Base-by-base conservation (phyloP, 192 early-diverging fungal genomes). In the Globomyces pollinis-pini region DNA sequence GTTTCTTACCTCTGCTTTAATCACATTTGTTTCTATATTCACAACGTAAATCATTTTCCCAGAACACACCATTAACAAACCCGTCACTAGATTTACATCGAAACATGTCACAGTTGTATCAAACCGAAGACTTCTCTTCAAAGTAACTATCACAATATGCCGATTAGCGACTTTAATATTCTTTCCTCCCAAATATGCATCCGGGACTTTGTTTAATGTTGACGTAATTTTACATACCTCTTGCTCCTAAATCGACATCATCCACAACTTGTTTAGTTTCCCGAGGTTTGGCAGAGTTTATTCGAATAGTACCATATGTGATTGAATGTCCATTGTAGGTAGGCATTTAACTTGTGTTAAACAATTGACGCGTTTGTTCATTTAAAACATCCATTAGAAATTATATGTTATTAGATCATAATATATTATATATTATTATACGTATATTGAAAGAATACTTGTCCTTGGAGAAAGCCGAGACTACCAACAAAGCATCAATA, bases 101-200 rank as follows among this genome's bases (percentile, higher is more conserved):
- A 83, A 72, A 23, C 60, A 61, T 0, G 64, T 31, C 32, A 83
- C 69, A 2, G 57, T 28, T 15, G 66, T 43, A 44, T 83, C 80
- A 23, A 83, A 50, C 6, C 71, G 69, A 15, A 83, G 58, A 31
- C 69, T 69, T 54, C 72, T 60, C 28, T 73, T 67, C 7, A 83
- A 64, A 0, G 69, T 65, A 23, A 71, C 66, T 6, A 67, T 64
- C 33, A 83, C 70, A 26, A 78, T 65, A 16, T 72, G 49, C 33
- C 77, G 57, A 23, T 70, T 65, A 2, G 78, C 80, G 28, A 83
- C 68, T 11, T 74, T 64, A 26, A 78, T 64, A 59, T 81, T 78
- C 9, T 38, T 34, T 1, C 76, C 76, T 3, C 67, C 65, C 15
- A 76, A 55, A 13, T 71, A 75, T 5, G 67, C 65, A 57, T 83